phyloP scores from a whole-genome alignment of 2,329 filamentous ascomycete genomes.

The Lomentospora prolificans region DNA sequence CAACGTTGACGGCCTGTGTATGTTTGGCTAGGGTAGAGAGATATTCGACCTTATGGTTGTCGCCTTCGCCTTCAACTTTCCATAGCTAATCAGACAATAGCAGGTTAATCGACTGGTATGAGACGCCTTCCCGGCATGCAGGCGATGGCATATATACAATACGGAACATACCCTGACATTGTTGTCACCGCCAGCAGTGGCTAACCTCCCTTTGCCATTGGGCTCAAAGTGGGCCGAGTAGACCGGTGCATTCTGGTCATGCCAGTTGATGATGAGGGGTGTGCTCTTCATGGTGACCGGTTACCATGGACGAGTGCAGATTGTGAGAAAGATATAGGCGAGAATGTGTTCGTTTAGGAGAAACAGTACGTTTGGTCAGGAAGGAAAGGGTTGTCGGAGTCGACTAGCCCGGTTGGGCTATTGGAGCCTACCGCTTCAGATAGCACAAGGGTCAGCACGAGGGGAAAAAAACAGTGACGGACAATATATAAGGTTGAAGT shows the following conservation, averaged over 20 bases:
- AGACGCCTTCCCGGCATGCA: background rate
- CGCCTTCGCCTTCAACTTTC: conserved; percentile 77
- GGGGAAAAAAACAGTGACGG: background rate
- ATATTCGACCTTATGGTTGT: conserved; percentile 84
- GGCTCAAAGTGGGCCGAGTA: conserved; percentile 97
- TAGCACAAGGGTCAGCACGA: background rate
- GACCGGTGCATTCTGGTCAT: conserved; percentile 91
- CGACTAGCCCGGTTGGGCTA: background rate
- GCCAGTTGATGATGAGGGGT: conserved; percentile 96
- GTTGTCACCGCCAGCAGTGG: conserved; percentile 91
- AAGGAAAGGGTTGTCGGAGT: background rate
- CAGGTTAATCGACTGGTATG: background rate
- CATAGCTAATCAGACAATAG: conserved; percentile 55
- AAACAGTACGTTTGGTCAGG: too few species aligned
- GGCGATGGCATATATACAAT: too few species aligned
- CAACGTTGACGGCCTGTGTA: conserved; percentile 95
- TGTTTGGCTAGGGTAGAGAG: conserved; percentile 87
- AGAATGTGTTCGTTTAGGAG: too few species aligned
- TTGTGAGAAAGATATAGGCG: too few species aligned
- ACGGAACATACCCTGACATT: conserved; percentile 66
- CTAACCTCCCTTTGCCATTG: conserved; percentile 79
- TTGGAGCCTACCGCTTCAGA: background rate
- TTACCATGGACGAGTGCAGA: background rate
- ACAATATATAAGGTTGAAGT: background rate
- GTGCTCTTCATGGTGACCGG: conserved; percentile 73